Base-by-base conservation (phyloP, 805 yeast species). In the Saccharomycopsis sp. region DNA sequence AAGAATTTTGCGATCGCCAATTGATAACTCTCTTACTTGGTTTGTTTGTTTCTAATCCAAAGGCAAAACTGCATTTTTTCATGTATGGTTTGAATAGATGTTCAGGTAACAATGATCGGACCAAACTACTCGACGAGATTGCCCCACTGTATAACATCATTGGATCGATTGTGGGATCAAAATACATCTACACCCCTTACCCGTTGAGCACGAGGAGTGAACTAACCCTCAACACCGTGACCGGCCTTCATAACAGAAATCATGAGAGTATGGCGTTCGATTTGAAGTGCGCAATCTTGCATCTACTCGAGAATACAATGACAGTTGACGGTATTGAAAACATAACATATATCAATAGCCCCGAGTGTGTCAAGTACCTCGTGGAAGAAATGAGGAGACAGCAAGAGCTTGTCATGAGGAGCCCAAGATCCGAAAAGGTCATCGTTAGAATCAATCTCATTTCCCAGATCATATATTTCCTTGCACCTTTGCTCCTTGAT, bases 71-170 rank as follows among this genome's bases (percentile, higher is more conserved):
- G 5, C 40, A 69, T 64, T 44, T 65, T 71, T 50, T 58, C 50
- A 60, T 73, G 34, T 71, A 61, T 49, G 82, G 84, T 0, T 56
- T 78, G 35, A 77, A 73, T 52, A 53, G 79, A 43, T 46, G 64
- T 3, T 39, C 73, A 22, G 84, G 84, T 0, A 70, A 72, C 48
- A 73, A 71, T 45, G 41, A 48, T 1, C 73, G 69, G 50, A 58
- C 64, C 21, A 48, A 46, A 9, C 60, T 71, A 15, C 50, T 77
- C 25, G 68, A 67, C 16, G 54, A 60, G 21, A 53, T 71, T 3
- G 58, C 73, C 4, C 72, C 76, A 1, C 15, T 43, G 5, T n/a
- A 41, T 38, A 41, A 36, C 3, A 52, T 55, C 17, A 13, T 37
- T n/a, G 27, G 34, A 7, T 31, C 25, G n/a, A 9, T 15, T 23